Base-by-base conservation (phyloP, 1,139 yeast genomes). In the Scheffersomyces segobiensis region DNA sequence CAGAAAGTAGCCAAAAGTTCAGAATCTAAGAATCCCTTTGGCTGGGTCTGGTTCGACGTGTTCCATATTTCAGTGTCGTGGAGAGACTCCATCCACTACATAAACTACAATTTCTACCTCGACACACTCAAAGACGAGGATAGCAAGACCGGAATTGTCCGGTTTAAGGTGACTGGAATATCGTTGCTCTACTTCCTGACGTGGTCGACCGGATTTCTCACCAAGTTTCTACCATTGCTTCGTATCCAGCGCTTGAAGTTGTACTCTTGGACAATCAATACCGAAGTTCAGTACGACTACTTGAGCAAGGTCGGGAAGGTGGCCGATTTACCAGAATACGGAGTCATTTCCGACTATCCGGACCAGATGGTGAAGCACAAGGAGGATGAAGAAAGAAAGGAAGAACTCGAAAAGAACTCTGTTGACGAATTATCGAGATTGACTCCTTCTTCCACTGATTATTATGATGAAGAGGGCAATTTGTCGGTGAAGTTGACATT, bases 201-300 rank as follows among this genome's bases (percentile, higher is more conserved):
- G 10, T 80, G 83, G 83, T 71, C 78, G 0, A 56, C 63, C 3
- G 77, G 71, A 1, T 80, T 78, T 56, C 62, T 80, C 20, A 67
- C 72, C 24, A 69, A 70, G 50, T 79, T 80, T 59, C 63, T 80
- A 55, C 84, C 84, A 0, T 65, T 77, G 19, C 64, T 74, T 32
- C 73, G 74, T 49, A 67, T 74, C 4, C 77, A 84, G 53, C 77
- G 82, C 56, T 71, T 89, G 57, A 79, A 82, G 55, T 75, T 91
- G 18, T 91, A 86, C 72, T 76, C 90, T 21, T 93, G 98, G 98
- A 93, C 98, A 0, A 81, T 92, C 52, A 93, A 93, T 70, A 78
- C 75, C 52, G 73, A 73, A 51, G 63, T 66, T 8, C 87, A 88
- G 57, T 78, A 85, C 56, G 83, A 84, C 59, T 79, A 79, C 65